These are phyloP conservation scores for Cyberlindnera mississippiensis DNA, from an alignment of 805 yeast species.

Conservation along the genomic window DNA sequence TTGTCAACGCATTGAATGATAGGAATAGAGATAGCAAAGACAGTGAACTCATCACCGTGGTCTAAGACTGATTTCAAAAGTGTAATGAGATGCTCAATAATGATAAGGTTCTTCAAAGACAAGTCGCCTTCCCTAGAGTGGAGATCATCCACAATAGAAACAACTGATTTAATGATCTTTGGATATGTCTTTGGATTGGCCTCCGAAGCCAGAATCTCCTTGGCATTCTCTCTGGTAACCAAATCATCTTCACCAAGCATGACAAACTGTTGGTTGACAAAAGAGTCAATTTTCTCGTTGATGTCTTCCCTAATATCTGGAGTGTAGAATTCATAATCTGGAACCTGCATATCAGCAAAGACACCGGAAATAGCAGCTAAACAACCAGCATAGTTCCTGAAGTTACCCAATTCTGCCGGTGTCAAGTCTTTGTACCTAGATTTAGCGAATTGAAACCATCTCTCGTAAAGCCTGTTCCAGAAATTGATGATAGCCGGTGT, in stretches of 20 bases:
- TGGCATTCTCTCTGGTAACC: slow-evolving; percentile 62
- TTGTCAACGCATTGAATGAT: slow-evolving; percentile 26
- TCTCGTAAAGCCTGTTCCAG: slow-evolving; percentile 44
- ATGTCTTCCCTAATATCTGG: slow-evolving; percentile 30
- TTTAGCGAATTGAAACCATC: slow-evolving; percentile 38
- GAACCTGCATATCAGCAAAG: slow-evolving; percentile 36
- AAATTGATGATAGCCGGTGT: slow-evolving; percentile 35
- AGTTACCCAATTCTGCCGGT: slow-evolving; percentile 40
- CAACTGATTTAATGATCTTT: slow-evolving; percentile 43
- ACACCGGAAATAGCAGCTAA: slow-evolving; percentile 69
- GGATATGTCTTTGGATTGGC: slow-evolving; percentile 55
- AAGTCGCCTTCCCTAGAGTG: slow-evolving; percentile 20
- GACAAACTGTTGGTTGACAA: slow-evolving; percentile 47
- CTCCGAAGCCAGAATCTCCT: slow-evolving; percentile 66
- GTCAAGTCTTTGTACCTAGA: slow-evolving; percentile 24
- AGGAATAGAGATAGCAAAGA: slow-evolving; percentile 33
- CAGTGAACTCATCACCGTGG: slow-evolving; percentile 29
- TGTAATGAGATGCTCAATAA: slow-evolving; percentile 47
- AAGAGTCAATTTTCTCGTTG: slow-evolving; percentile 38
- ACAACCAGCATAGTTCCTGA: slow-evolving; percentile 68
- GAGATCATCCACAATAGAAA: slow-evolving; percentile 33
- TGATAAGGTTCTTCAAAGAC: slow-evolving; percentile 28
- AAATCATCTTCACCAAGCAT: slow-evolving; percentile 46
- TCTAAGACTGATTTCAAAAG: slow-evolving; percentile 40
- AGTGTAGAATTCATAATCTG: slow-evolving; percentile 9